phyloP scores from a whole-genome alignment of 1,284 basidiomycete genomes.

The Tylopilus sp. region DNA sequence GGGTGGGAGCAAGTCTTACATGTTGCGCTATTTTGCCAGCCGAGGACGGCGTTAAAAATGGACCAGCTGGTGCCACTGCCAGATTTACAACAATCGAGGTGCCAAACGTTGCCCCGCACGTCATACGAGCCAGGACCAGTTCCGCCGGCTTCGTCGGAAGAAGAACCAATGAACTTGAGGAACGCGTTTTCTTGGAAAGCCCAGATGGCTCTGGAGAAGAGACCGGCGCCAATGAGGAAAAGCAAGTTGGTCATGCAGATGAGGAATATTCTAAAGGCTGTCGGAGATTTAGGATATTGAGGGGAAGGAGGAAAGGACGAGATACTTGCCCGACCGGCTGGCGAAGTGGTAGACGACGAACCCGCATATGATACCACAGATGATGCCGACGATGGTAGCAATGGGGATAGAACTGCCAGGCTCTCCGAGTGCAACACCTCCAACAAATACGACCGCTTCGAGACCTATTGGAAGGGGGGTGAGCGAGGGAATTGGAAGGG shows the following conservation, averaged over 20 bases:
- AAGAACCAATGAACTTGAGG: conserved; percentile 64
- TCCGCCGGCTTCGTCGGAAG: conserved; percentile 73
- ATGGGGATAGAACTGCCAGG: conserved; percentile 82
- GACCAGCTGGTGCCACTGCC: conserved; percentile 64
- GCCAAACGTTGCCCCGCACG: conserved; percentile 81
- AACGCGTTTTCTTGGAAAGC: conserved; percentile 69
- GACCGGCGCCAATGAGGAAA: conserved; percentile 86
- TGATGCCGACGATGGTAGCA: conserved; percentile 77
- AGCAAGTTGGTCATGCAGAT: conserved; percentile 85
- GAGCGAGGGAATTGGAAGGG: background rate
- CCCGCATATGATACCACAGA: conserved; percentile 68
- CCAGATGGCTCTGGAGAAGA: conserved; percentile 72
- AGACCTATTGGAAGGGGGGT: conserved; percentile 44
- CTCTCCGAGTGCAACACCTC: conserved; percentile 83
- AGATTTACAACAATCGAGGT: conserved; percentile 79
- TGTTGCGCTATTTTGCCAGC: conserved; percentile 71
- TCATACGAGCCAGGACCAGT: conserved; percentile 79
- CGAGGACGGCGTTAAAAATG: conserved; percentile 71
- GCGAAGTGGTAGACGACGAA: conserved; percentile 73
- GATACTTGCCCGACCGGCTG: conserved; percentile 57
- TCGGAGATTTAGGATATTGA: background rate
- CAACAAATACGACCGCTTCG: conserved; percentile 90
- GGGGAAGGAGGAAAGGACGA: background rate
- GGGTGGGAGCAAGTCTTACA: conserved; percentile 30
- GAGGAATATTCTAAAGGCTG: conserved; percentile 76